Evolutionary conservation across 2,329 filamentous ascomycete species (phyloP), one percentile per base, ranked within the genome.

Genomic region (Apiospora hydei): DNA sequence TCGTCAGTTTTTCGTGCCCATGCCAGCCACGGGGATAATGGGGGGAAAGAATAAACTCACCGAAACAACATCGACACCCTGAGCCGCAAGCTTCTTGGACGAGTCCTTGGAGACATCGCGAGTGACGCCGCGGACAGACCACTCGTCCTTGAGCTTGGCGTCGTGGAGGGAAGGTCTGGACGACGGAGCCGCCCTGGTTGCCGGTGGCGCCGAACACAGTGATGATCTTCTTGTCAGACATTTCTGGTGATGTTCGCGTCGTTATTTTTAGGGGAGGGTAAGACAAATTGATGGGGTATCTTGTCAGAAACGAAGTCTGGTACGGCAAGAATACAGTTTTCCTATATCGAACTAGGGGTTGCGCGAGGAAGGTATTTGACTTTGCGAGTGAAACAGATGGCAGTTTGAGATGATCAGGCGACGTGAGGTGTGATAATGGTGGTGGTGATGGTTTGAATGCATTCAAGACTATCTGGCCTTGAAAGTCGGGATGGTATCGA

Each of bases 191-290:
- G 68, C 90, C 90, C 80, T 92, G 90, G 72, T 87, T 85, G 72
- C 89, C 88, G 24, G 89, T 91, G 61, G 88, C 86, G 41, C 89
- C 89, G 75, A 91, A 87, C 16, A 91, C 83, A 64, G 86, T 86
- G 77, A 90, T 83, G 76, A 88, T 81, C 75, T 86, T 87, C 74
- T 80, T 77, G 24, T 57, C 71, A 70, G 78, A 44, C 77, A 77
- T 80, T 57, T 24, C 34, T 67, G 6, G 66, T 38, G 30, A 21
- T 4, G 26, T 21, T 44, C n/a, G 30, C 24, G 41, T 41, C 34
- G n/a, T 10, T 41, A 6, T 13, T 16, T n/a, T 21, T 38, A 38
- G 53, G 30, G 30, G 53, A 4, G n/a, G 30, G 8, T 38, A 7
- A 8, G 53, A 24, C 13, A 51, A 1, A 7, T 5, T 11, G 6